These are phyloP conservation scores for Pseudogymnoascus sp. DNA, from an alignment of 2,329 filamentous ascomycete species.

Conservation along the genomic window DNA sequence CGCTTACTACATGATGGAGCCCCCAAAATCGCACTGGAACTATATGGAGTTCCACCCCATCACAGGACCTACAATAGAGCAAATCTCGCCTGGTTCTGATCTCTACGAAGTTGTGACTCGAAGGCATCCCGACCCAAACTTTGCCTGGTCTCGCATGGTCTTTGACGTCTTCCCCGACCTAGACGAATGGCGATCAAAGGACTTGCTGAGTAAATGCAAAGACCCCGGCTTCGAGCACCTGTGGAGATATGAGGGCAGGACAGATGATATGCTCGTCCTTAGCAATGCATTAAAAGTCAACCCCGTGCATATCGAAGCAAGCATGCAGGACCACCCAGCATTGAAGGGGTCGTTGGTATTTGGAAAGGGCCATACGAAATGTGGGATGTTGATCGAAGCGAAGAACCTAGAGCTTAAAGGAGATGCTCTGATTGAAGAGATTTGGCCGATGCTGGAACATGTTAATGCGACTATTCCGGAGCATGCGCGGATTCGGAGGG, in stretches of 20 bases:
- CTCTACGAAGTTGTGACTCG: constrained; percentile 32
- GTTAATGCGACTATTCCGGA: constrained; percentile 17
- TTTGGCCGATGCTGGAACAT: constrained; percentile 18
- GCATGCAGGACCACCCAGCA: not conserved
- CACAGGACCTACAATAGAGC: constrained; percentile 19
- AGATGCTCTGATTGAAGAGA: constrained; percentile 11
- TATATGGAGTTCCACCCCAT: constrained; percentile 28
- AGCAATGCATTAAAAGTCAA: constrained; percentile 11
- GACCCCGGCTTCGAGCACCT: constrained; percentile 12
- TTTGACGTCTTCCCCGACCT: constrained; percentile 37
- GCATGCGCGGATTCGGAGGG: constrained; percentile 15
- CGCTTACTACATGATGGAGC: constrained; percentile 17
- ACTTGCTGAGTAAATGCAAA: constrained; percentile 28
- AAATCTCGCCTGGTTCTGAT: constrained; percentile 17
- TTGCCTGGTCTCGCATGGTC: constrained; percentile 25
- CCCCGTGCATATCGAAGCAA: not conserved
- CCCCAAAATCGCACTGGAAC: constrained; percentile 27
- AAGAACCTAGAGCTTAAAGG: not conserved
- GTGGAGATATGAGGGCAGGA: constrained; percentile 15
- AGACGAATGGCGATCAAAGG: constrained; percentile 38
- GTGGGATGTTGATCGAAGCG: constrained; percentile 17
- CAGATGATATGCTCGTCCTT: constrained; percentile 18
- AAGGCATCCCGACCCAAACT: constrained; percentile 21
- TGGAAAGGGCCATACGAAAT: constrained; percentile 24
- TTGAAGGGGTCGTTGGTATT: constrained; percentile 25